Conservation (phyloP, 176 grass and related monocot genomes). For the Canna indica region DNA sequence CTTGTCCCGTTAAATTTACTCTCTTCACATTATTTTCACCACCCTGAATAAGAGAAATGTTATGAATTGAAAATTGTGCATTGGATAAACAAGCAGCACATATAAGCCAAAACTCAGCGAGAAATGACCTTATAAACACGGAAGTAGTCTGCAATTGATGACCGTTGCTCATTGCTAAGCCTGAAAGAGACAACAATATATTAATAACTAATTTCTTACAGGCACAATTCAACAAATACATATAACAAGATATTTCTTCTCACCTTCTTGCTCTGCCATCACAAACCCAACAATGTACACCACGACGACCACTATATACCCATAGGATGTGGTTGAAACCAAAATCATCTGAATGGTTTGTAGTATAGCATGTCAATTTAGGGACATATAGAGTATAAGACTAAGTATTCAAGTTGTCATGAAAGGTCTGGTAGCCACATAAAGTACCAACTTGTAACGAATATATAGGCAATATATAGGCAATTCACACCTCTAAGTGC, state of each 20-base stretch:
- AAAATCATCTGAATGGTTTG: conserved; percentile 66
- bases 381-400: not conserved
- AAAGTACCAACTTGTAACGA: not conserved
- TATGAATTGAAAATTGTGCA: conserved; percentile 7
- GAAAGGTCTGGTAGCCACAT: not conserved
- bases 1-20: conserved; percentile 59
- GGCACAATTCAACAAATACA: not conserved
- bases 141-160: conserved; percentile 79
- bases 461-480: conserved; percentile 3
- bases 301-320: conserved; percentile 89
- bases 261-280: conserved; percentile 90
- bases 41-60: conserved; percentile 35
- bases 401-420: not conserved
- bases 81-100: not conserved
- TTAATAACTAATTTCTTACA: conserved; percentile 3
- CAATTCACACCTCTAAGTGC: conserved; percentile 66
- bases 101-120: not conserved
- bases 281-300: conserved; percentile 99
- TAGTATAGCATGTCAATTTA: not conserved
- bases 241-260: not conserved
- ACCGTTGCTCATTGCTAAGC: conserved; percentile 82
- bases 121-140: conserved; percentile 66
- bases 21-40: conserved; percentile 70
- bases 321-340: conserved; percentile 93
- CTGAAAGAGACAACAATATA: conserved; percentile 18